Conservation (phyloP, 176 grass and related monocot genomes). For the Bolboschoenus planiculmis region DNA sequence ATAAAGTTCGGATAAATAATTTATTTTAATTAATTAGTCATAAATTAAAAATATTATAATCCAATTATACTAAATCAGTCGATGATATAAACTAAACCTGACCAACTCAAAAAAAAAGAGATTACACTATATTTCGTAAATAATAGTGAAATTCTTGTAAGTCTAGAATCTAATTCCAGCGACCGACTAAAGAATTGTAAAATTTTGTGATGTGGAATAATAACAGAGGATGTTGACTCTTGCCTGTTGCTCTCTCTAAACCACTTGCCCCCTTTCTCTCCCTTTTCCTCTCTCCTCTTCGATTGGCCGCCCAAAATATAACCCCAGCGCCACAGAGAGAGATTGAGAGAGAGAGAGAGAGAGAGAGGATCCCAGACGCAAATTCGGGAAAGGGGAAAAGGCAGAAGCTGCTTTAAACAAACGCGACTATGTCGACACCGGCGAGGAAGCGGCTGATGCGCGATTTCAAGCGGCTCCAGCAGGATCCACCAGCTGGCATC, state of each 20-base stretch:
- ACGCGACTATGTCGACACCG: conserved; percentile 79
- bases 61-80: too few species aligned
- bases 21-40: too few species aligned
- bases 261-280: neutral
- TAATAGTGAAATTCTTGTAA: too few species aligned
- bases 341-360: neutral
- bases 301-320: neutral
- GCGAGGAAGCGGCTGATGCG: conserved; percentile 98
- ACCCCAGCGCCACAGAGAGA: conserved; percentile 26
- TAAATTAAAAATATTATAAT: too few species aligned
- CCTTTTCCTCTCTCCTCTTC: neutral
- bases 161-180: neutral
- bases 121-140: too few species aligned
- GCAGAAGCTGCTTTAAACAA: neutral
- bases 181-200: neutral
- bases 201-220: neutral
- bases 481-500: conserved; percentile 92
- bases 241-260: neutral
- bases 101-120: too few species aligned
- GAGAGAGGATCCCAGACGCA: conserved; percentile 9
- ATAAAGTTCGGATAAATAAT: too few species aligned
- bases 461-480: conserved; percentile 96
- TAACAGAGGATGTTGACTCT: neutral
- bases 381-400: neutral
- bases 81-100: too few species aligned